These are phyloP conservation scores for Alternaria viburni DNA, from an alignment of 2,329 filamentous ascomycete species.

Conservation along the genomic window DNA sequence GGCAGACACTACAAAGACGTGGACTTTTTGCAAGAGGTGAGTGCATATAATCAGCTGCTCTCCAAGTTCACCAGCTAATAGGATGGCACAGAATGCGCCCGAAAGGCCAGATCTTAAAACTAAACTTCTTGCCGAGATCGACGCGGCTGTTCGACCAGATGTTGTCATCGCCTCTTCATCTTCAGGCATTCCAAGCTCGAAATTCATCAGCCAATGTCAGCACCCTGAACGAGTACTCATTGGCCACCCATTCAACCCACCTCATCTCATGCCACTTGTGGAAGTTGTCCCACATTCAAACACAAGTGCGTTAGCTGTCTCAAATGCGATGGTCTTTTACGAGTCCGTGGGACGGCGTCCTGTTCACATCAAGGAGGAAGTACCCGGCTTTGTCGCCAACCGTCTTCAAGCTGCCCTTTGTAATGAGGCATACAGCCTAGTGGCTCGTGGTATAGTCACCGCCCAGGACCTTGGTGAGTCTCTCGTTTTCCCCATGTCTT, in stretches of 20 bases:
- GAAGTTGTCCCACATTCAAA: conserved; percentile 50
- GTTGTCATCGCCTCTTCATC: conserved; percentile 52
- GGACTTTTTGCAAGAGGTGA: conserved; percentile 1
- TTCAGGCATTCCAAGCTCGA: conserved; percentile 45
- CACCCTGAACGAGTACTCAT: conserved; percentile 42
- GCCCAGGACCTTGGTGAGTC: neutral
- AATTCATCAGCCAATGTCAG: conserved; percentile 33
- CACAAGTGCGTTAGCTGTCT: conserved; percentile 15
- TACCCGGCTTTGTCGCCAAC: conserved; percentile 54
- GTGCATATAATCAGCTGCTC: neutral
- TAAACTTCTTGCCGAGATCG: conserved; percentile 46
- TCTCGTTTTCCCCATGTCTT: neutral
- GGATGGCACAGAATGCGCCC: conserved; percentile 44
- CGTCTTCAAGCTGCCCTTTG: conserved; percentile 48
- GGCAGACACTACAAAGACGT: neutral
- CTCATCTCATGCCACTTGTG: conserved; percentile 56
- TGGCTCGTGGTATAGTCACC: neutral
- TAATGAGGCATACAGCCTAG: neutral
- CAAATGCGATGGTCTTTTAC: conserved; percentile 49
- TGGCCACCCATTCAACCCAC: conserved; percentile 58
- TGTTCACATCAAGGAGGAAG: conserved; percentile 40
- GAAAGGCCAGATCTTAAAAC: conserved; percentile 52
- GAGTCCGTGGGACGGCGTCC: conserved; percentile 50
- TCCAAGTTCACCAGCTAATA: neutral
- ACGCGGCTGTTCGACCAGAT: conserved; percentile 32